These are phyloP conservation scores for Hyaloperonospora brassicae DNA, from an alignment of 352 stramenopile species.

Conservation along the genomic window DNA sequence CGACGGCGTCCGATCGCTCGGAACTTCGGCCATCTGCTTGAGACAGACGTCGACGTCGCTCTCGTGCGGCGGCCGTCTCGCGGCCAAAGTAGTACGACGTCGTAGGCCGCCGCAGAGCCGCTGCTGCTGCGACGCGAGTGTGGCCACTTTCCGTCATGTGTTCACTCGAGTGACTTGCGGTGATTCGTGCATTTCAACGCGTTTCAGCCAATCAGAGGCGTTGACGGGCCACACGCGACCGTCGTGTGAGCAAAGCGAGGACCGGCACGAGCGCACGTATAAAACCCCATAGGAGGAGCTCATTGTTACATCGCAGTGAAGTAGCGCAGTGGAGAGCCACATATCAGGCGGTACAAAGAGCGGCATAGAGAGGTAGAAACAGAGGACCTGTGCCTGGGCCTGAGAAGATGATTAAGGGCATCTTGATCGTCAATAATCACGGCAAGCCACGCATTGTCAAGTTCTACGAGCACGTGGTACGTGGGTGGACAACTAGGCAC, in stretches of 20 bases:
- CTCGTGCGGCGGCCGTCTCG: constrained; percentile 1
- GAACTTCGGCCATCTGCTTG: neutral
- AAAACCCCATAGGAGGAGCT: too few species aligned
- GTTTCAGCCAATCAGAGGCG: constrained; percentile 6
- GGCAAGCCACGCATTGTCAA: constrained; percentile 97
- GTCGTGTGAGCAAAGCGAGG: neutral
- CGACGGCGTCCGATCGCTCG: constrained; percentile 23
- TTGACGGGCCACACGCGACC: neutral
- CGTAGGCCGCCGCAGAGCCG: neutral
- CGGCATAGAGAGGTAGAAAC: too few species aligned
- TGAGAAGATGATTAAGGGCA: constrained; percentile 94
- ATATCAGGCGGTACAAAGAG: too few species aligned
- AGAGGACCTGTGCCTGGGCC: too few species aligned
- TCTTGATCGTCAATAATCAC: constrained; percentile 99
- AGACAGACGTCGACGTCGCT: constrained; percentile 1
- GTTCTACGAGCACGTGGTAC: constrained; percentile 98
- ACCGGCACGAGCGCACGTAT: neutral
- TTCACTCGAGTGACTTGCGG: too few species aligned
- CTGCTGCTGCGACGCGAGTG: neutral
- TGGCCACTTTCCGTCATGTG: constrained; percentile 11
- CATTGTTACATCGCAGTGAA: too few species aligned
- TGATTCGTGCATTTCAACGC: neutral
- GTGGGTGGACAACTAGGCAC: constrained; percentile 10
- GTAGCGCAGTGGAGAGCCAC: too few species aligned
- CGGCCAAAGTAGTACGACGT: constrained; percentile 1